Conservation (phyloP, 176 grass and related monocot genomes). For the Hordeum marinum region DNA sequence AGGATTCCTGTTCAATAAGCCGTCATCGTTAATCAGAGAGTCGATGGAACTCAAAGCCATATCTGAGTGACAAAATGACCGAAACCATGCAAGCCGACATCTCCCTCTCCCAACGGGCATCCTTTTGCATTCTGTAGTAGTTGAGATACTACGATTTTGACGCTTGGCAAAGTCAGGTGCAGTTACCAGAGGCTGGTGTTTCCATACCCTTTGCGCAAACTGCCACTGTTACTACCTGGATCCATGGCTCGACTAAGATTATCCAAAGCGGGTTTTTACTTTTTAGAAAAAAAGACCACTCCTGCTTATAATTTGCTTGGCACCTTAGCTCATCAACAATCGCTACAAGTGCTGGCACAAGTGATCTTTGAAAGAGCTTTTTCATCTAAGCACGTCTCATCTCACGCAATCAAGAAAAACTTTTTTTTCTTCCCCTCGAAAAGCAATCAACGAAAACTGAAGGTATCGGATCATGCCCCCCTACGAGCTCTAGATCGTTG, state of each 20-base stretch:
- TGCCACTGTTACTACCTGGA: constrained; percentile 50
- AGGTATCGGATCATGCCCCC: no score
- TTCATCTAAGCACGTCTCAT: no score
- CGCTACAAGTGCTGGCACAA: no score
- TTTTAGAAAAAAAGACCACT: no score
- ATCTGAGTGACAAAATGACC: constrained; percentile 83
- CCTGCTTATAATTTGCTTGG: no score
- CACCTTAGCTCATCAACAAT: no score
- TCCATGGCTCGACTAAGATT: constrained; percentile 11
- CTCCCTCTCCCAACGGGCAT: constrained; percentile 74
- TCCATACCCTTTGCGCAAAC: constrained; percentile 36
- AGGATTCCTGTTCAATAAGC: constrained; percentile 65
- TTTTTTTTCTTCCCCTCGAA: no score
- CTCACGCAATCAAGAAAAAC: no score
- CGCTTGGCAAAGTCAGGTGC: constrained; percentile 58
- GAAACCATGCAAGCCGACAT: constrained; percentile 94
- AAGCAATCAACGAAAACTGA: no score
- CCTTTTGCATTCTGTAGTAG: constrained; percentile 60
- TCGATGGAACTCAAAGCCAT: constrained; percentile 91
- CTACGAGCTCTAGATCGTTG: no score
- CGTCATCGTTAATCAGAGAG: constrained; percentile 73
- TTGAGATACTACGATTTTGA: constrained; percentile 49
- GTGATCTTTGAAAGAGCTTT: no score
- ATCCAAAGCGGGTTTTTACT: no score
- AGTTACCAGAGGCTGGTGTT: constrained; percentile 57